Evolutionary conservation across 1,284 basidiomycete genomes (phyloP).

Genomic region (Neonothopanus nambi): DNA sequence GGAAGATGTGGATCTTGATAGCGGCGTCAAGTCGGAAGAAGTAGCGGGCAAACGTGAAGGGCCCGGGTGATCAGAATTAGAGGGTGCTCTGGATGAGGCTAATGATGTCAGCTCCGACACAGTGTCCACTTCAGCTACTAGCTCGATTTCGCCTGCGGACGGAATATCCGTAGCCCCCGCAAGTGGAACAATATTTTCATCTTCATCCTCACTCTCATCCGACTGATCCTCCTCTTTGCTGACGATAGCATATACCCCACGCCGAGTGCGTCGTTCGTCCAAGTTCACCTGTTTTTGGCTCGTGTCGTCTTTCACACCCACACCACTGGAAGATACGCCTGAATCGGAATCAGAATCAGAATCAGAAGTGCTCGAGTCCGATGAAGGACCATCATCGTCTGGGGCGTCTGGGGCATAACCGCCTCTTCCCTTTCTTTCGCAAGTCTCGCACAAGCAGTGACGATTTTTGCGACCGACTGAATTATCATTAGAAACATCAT

Average conservation of each 20-base stretch:
- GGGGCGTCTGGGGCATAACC: slow-evolving; percentile 65
- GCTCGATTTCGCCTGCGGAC: slow-evolving; percentile 51
- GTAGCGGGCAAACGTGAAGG: slow-evolving; percentile 26
- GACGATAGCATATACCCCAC: slow-evolving; percentile 73
- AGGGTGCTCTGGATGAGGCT: slow-evolving; percentile 38
- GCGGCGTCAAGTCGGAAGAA: slow-evolving; percentile 21
- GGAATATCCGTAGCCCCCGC: slow-evolving; percentile 45
- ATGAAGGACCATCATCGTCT: slow-evolving; percentile 42
- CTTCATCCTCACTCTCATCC: slow-evolving; percentile 52
- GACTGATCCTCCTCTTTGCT: slow-evolving; percentile 55
- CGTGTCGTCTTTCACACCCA: slow-evolving; percentile 35
- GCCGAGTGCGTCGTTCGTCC: slow-evolving; percentile 74
- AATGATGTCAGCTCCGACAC: slow-evolving; percentile 50
- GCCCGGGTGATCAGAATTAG: slow-evolving; percentile 29
- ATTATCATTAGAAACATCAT: slow-evolving; percentile 12
- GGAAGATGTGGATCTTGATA: slow-evolving; percentile 37
- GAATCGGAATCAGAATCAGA: slow-evolving; percentile 42
- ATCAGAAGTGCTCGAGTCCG: slow-evolving; percentile 23
- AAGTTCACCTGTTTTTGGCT: slow-evolving; percentile 43
- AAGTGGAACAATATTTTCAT: slow-evolving; percentile 43
- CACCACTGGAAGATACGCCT: slow-evolving; percentile 43
- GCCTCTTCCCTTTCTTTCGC: slow-evolving; percentile 75
- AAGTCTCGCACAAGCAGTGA: slow-evolving; percentile 88
- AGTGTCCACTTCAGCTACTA: slow-evolving; percentile 47
- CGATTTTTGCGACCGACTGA: slow-evolving; percentile 84